Evolutionary conservation across 2,329 filamentous ascomycete species (phyloP), one percentile per base, ranked within the genome.

Genomic region (Macrophomina tecta): DNA sequence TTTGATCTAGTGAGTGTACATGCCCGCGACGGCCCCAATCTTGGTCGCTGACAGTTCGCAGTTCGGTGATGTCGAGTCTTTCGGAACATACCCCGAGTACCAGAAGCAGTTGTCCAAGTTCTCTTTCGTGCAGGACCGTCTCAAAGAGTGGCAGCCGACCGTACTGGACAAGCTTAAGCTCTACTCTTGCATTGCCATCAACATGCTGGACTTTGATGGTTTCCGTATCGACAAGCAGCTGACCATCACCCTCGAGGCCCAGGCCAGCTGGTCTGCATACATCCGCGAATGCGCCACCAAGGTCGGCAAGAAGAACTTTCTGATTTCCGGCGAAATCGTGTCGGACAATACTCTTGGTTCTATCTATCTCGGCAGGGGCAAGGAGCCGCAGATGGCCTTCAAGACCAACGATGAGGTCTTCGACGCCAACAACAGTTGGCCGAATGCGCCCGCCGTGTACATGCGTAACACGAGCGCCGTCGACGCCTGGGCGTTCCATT

Each of bases 211-310:
- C 71, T 85, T 90, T 65, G 88, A 90, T 72, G 88, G 87, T 0
- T 89, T 87, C 72, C 85, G 88, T 64, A 88, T 89, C 75, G 88
- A 90, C 77, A 90, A 90, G 75, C 88, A 87, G 1, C 85, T 86
- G 16, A 87, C 89, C 71, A 83, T 86, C 12, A 89, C 88, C 0
- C 82, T 89, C 5, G 88, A 90, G 72, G 83, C 87, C 1, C 81
- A 88, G 67, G 87, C 82, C 5, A 82, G 86, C 52, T 89, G 87
- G 73, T 87, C 86, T 28, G 77, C 81, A 28, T 81, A 82, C 8
- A 84, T 89, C 72, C 81, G 88, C 42, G 78, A 83, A 48, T 90
- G 88, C 73, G 88, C 88, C 11, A 74, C 77, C 6, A 74, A 77
- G n/a, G 78, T 85, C 45, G 85, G 86, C 48, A 90, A 90, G 73